Base-by-base conservation (phyloP, 202 grass and related monocot genomes). In the Zizania palustris region DNA sequence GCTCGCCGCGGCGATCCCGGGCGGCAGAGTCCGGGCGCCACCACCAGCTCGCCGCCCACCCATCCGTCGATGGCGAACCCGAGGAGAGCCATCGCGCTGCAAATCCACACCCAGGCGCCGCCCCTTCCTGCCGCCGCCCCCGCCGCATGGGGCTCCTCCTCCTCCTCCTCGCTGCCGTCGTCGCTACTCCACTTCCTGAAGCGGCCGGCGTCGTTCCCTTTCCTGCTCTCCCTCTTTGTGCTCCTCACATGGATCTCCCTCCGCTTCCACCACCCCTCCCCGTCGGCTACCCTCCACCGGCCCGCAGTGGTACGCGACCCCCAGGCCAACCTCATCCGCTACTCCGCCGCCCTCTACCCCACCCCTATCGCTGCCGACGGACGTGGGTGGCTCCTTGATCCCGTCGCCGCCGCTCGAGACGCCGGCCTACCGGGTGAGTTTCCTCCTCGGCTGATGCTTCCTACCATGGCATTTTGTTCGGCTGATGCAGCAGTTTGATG, bases 201-300 rank as follows among this genome's bases (percentile, higher is more conserved):
- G 83, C 84, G 80, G 44, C 92, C 96, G 51, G 70, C 85, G 34
- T 91, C 96, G 28, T 85, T 99, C 60, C 96, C 96, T 2, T 86
- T 92, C 73, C 91, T 99, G 54, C 89, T 99, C 71, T 92, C 83
- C 20, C 67, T 92, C 63, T 95, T 95, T 63, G 67, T 99, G 38
- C 78, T 99, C 67, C 96, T 90, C 78, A 95, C 96, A 67, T 98
- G 87, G 91, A 83, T 98, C 66, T 98, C 89, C 54, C 96, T 98
- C 78, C 96, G 81, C 74, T 92, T 98, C 82, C 84, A 89, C 65
- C 89, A 75, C 54, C 91, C 94, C 19, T 13, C 63, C 20, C 74
- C 76, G 20, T n/a, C 68, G 3, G 54, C 77, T 48, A 65, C 73
- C 15, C 20, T 73, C 16, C 57, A 9, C 3, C 65, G 73, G 3